Conservation (phyloP, 2,329 filamentous ascomycete genomes). For the Albophoma yamanashiensis region DNA sequence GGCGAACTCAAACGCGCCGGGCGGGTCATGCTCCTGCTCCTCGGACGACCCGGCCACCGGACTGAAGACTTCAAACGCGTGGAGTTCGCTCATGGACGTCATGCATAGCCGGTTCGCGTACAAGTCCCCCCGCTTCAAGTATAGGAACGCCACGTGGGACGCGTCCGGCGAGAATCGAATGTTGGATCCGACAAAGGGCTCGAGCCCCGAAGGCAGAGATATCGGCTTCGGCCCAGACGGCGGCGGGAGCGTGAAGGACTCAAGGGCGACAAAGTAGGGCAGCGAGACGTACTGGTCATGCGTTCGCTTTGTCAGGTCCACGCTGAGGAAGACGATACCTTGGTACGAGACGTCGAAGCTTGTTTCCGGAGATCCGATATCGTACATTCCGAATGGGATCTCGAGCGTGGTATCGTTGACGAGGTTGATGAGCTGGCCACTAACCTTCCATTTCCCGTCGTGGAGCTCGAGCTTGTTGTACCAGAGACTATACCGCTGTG, state of each 20-base stretch:
- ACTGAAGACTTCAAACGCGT: conserved; percentile 3
- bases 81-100: conserved; percentile 9
- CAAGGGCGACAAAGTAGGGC: conserved; percentile 22
- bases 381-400: conserved; percentile 16
- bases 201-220: conserved; percentile 5
- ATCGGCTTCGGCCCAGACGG: conserved; percentile 13
- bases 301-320: conserved; percentile 6
- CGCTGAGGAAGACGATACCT: conserved; percentile 23
- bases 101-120: conserved; percentile 19
- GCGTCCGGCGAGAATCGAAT: conserved; percentile 27
- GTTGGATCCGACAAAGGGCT: conserved; percentile 7
- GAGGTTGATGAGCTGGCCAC: conserved; percentile 19
- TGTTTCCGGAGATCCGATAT: conserved; percentile 8
- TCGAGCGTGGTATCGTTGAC: conserved; percentile 19
- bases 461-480: conserved; percentile 21
- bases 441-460: conserved; percentile 18
- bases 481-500: conserved; percentile 24
- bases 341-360: conserved; percentile 21
- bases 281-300: conserved; percentile 5
- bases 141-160: conserved; percentile 22
- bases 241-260: conserved; percentile 16
- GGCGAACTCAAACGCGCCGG: conserved; percentile 22
- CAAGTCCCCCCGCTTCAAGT: conserved; percentile 10
- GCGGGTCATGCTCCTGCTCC: conserved; percentile 16
- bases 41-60: not conserved